Base-by-base conservation (phyloP, 2,329 filamentous ascomycete species). In the Colletotrichum limetticola region DNA sequence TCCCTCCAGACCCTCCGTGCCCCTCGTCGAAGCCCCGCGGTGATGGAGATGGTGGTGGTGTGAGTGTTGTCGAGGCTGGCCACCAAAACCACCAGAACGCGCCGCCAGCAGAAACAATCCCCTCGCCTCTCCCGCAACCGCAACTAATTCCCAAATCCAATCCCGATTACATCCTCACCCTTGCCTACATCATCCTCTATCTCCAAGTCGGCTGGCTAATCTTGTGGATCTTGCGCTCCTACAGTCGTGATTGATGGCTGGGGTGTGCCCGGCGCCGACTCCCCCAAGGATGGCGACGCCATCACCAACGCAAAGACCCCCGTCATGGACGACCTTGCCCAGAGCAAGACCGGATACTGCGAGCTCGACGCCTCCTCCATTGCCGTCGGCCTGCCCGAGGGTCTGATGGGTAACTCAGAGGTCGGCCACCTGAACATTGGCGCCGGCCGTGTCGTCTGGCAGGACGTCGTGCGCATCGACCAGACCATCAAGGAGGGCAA, bases 361-460 rank as follows among this genome's bases (percentile, higher is more conserved):
- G 92, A 97, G 86, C 92, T 99, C 75, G 97, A 99, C 79, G 97
- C 97, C 71, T 98, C 97, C 2, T 98, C 97, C 56, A 90, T 98
- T 74, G 97, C 97, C 58, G 97, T 99, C 76, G 97, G 97, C 77
- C 91, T 99, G 66, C 97, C 97, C 24, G 95, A 99, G 82, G 97
- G 97, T 72, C 88, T 99, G 77, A 99, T 99, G 97, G 97, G 97
- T 77, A 99, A 99, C 89, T 97, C 94, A 78, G 97, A 99, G 85
- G 97, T 99, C 83, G 97, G 97, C 75, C 97, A 99, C 85, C 86
- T 99, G 87, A 99, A 99, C 89, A 98, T 99, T 83, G 97, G 97
- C 79, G 97, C 97, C 72, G 97, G 97, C 71, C 91, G 97, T 80
- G 97, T 99, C 74, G 97, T 99, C 79, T 99, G 97, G 97, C 97